These are phyloP conservation scores for Leccinum pellstonianum DNA, from an alignment of 768 basidiomycete species.

Conservation along the genomic window DNA sequence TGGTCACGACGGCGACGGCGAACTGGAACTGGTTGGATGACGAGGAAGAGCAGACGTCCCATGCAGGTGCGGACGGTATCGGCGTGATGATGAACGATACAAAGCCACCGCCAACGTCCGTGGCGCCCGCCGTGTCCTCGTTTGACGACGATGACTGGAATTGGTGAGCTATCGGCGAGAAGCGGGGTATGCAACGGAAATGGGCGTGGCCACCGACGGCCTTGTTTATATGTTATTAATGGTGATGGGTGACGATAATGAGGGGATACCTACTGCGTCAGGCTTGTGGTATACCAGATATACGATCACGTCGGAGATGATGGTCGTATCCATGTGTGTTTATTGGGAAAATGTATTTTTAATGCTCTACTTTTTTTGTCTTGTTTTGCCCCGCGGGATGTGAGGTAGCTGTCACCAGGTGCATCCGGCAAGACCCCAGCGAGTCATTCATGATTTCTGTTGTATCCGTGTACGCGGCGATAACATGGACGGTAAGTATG, in stretches of 20 bases:
- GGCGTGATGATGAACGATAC: constrained; percentile 33
- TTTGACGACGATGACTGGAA: constrained; percentile 57
- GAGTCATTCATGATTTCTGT: no score
- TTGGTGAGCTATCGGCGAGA: constrained; percentile 39
- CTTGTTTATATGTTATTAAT: background rate
- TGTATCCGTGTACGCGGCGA: no score
- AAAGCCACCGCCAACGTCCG: constrained; percentile 5
- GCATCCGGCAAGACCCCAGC: no score
- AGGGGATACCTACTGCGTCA: background rate
- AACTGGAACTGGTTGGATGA: constrained; percentile 34
- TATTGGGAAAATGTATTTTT: background rate
- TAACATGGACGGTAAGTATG: no score
- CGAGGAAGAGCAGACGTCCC: constrained; percentile 37
- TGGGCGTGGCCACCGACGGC: background rate
- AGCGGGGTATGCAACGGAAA: background rate
- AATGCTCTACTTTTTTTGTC: background rate
- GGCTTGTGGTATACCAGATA: background rate
- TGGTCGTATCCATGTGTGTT: background rate
- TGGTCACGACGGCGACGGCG: constrained; percentile 10
- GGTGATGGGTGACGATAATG: background rate
- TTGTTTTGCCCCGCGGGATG: background rate
- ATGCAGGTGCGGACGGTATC: constrained; percentile 14
- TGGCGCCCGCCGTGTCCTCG: constrained; percentile 4
- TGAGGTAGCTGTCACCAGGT: no score
- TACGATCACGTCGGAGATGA: background rate